Conservation (phyloP, 129 eudicot genomes). For the Glebionis coronaria region DNA sequence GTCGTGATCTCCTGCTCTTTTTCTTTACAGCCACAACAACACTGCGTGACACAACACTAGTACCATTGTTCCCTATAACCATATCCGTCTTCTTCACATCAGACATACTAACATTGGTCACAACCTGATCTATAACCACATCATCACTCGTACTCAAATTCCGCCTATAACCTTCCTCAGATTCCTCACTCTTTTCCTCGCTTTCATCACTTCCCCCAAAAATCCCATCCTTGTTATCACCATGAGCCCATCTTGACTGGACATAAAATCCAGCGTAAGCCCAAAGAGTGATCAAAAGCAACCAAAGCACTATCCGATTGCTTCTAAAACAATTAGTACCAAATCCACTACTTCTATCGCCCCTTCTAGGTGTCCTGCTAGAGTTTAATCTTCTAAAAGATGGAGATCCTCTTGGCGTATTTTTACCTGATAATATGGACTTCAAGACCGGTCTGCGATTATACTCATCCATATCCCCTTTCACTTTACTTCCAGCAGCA, state of each 20-base stretch:
- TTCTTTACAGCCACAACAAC: constrained; percentile 42
- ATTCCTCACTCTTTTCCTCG: constrained; percentile 24
- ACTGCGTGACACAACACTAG: constrained; percentile 21
- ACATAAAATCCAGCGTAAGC: constrained; percentile 85
- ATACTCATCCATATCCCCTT: constrained; percentile 56
- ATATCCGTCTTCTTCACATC: constrained; percentile 30
- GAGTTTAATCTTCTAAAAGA: constrained; percentile 67
- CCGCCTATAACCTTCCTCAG: constrained; percentile 35
- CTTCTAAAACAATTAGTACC: constrained; percentile 55
- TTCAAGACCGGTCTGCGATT: constrained; percentile 40
- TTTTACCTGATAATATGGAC: constrained; percentile 75
- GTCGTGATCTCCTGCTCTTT: constrained; percentile 51
- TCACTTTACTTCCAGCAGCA: constrained; percentile 23
- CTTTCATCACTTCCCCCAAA: constrained; percentile 51
- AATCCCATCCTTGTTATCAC: constrained; percentile 75
- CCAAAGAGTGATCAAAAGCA: constrained; percentile 96
- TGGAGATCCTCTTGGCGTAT: constrained; percentile 78
- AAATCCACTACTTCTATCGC: constrained; percentile 43
- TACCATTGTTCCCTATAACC: constrained; percentile 37
- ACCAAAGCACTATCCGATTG: constrained; percentile 78
- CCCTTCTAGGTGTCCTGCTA: constrained; percentile 72
- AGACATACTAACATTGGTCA: constrained; percentile 27
- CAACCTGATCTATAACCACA: constrained; percentile 21
- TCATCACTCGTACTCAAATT: constrained; percentile 45
- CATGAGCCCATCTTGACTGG: constrained; percentile 98